Percentiles rank a stretch among this genome's conserved stretches.
Conservation (phyloP, 1,139 yeast species). For the Blastobotrys serpentis region DNA sequence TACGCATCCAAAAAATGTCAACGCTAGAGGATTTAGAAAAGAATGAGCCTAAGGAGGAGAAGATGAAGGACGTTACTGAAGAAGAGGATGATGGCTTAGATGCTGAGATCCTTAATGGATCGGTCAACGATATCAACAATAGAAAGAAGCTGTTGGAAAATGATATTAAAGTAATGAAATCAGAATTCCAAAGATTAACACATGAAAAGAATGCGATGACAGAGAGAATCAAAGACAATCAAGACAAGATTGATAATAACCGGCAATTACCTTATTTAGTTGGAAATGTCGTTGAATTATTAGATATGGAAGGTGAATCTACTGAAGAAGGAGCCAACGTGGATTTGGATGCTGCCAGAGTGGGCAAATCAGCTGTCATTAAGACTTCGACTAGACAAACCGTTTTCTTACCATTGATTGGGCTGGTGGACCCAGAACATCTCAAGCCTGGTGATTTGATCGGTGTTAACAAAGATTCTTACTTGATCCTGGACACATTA, state of each 20-base stretch:
- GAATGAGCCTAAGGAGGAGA: slow-evolving; percentile 27
- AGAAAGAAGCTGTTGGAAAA: slow-evolving; percentile 87
- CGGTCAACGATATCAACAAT: slow-evolving; percentile 81
- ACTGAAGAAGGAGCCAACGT: slow-evolving; percentile 93
- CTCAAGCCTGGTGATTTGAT: slow-evolving; percentile 95
- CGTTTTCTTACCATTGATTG: slow-evolving; percentile 91
- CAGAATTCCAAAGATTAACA: slow-evolving; percentile 84
- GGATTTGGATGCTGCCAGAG: slow-evolving; percentile 86
- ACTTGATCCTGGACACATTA: slow-evolving; percentile 84
- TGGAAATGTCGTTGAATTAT: slow-evolving; percentile 94
- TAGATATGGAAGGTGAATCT: slow-evolving; percentile 87
- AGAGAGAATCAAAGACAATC: slow-evolving; percentile 93
- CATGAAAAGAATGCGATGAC: slow-evolving; percentile 93
- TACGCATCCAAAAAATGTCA: slow-evolving; percentile 30
- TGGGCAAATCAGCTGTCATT: slow-evolving; percentile 96
- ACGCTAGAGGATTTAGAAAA: slow-evolving; percentile 39
- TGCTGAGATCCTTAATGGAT: slow-evolving; percentile 72
- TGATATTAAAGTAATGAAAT: slow-evolving; percentile 92
- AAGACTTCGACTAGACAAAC: slow-evolving; percentile 98
- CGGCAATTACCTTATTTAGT: slow-evolving; percentile 94
- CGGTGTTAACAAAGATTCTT: slow-evolving; percentile 97
- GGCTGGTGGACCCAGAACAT: slow-evolving; percentile 83
- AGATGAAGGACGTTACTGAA: slow-evolving; percentile 36
- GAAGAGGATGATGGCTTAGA: slow-evolving; percentile 59
- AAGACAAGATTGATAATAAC: slow-evolving; percentile 93